These are phyloP conservation scores for Ceratocystis ficicola DNA, from an alignment of 2,329 filamentous ascomycete genomes.

Conservation along the genomic window DNA sequence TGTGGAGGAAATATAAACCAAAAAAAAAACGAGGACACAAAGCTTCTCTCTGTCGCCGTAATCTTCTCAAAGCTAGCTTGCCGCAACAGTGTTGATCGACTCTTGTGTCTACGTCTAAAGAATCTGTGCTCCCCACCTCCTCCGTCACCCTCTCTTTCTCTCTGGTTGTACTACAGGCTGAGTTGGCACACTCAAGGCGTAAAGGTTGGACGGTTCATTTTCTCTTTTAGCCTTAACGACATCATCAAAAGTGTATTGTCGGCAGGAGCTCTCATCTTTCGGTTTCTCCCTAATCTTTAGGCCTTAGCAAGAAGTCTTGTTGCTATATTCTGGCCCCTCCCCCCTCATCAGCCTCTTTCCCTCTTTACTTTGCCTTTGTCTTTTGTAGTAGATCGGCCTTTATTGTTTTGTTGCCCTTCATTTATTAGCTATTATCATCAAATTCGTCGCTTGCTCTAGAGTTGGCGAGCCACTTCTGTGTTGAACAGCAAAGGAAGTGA, in stretches of 20 bases:
- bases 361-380: neutral
- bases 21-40: constrained; percentile 11
- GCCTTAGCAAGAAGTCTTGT: neutral
- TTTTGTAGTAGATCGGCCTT: constrained; percentile 9
- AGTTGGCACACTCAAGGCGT: neutral
- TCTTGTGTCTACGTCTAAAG: constrained; percentile 5
- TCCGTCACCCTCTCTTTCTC: neutral
- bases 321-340: neutral
- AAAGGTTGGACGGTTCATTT: neutral
- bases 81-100: constrained; percentile 3
- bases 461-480: constrained; percentile 9
- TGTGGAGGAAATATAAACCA: constrained; percentile 13
- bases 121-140: constrained; percentile 1
- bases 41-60: constrained; percentile 13
- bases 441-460: neutral
- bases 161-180: constrained; percentile 6
- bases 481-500: neutral
- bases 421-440: constrained; percentile 4
- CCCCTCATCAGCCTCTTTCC: neutral
- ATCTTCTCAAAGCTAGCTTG: constrained; percentile 7
- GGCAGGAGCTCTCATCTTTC: neutral
- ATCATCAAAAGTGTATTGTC: neutral
- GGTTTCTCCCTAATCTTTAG: neutral
- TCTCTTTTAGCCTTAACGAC: neutral
- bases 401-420: neutral